Conservation (phyloP, 352 stramenopile genomes). For the Pythium dissotocum region DNA sequence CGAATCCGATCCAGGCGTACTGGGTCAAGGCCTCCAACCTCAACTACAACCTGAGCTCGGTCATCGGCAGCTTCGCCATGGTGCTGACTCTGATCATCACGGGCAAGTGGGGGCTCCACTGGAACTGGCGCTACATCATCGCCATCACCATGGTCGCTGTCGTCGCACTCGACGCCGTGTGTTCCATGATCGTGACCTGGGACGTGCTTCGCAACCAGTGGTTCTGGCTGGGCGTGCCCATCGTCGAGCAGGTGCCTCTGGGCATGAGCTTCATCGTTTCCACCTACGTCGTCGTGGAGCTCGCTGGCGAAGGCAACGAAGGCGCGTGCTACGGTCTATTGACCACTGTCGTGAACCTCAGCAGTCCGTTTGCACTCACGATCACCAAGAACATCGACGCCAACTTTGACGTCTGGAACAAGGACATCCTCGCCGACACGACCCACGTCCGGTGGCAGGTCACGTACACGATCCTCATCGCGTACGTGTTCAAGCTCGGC, state of each 20-base stretch:
- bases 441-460: slow-evolving; percentile 34
- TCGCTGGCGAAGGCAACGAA: slow-evolving; percentile 37
- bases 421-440: slow-evolving; percentile 29
- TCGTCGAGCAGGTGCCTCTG: slow-evolving; percentile 32
- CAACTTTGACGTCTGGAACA: slow-evolving; percentile 30
- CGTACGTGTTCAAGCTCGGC: slow-evolving; percentile 30
- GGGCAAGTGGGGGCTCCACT: slow-evolving; percentile 36
- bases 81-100: slow-evolving; percentile 14
- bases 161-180: slow-evolving; percentile 25
- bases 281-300: slow-evolving; percentile 37
- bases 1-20: slow-evolving; percentile 24
- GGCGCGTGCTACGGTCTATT: slow-evolving; percentile 37
- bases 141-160: slow-evolving; percentile 28
- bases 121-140: slow-evolving; percentile 30
- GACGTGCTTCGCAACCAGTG: slow-evolving; percentile 29
- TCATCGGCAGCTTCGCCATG: slow-evolving; percentile 23
- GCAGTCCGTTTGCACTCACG: slow-evolving; percentile 27
- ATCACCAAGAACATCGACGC: slow-evolving; percentile 38
- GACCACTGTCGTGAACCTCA: slow-evolving; percentile 37
- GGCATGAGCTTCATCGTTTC: slow-evolving; percentile 36
- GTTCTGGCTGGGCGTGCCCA: slow-evolving; percentile 32
- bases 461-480: slow-evolving; percentile 35
- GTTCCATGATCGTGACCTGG: slow-evolving; percentile 30
- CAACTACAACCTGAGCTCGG: slow-evolving; percentile 28
- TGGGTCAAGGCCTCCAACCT: slow-evolving; percentile 30